These are phyloP conservation scores for Cercospora zeina DNA, from an alignment of 2,329 filamentous ascomycete genomes.

Conservation along the genomic window DNA sequence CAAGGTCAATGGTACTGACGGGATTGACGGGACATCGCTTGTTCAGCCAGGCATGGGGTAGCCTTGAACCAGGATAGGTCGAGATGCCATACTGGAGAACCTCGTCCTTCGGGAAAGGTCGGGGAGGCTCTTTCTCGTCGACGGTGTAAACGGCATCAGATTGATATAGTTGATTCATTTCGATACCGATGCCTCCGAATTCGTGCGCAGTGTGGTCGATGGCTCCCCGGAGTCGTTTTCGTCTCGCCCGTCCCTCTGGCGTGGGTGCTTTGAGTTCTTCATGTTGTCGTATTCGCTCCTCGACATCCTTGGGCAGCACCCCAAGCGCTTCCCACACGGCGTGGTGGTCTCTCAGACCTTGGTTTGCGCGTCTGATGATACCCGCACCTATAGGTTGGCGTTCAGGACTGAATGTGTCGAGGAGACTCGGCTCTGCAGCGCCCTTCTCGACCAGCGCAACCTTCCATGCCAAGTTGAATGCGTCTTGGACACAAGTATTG, in stretches of 20 bases:
- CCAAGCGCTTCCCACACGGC: conserved; percentile 39
- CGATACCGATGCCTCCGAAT: conserved; percentile 58
- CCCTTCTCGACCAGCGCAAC: conserved; percentile 33
- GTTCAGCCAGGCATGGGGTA: conserved; percentile 66
- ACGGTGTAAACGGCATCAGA: conserved; percentile 43
- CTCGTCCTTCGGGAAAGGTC: conserved; percentile 30
- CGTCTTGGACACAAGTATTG: conserved; percentile 29
- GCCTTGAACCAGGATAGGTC: conserved; percentile 60
- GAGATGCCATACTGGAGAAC: conserved; percentile 35
- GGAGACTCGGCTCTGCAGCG: conserved; percentile 27
- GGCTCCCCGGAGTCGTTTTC: conserved; percentile 39
- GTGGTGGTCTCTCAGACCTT: conserved; percentile 56
- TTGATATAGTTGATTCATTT: conserved; percentile 61
- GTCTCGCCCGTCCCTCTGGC: conserved; percentile 41
- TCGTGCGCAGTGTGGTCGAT: conserved; percentile 39
- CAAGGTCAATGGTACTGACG: conserved; percentile 57
- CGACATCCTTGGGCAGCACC: conserved; percentile 30
- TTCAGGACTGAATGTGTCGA: conserved; percentile 38
- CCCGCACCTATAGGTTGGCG: conserved; percentile 48
- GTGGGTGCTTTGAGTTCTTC: conserved; percentile 36
- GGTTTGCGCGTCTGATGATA: conserved; percentile 57
- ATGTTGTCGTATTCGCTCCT: conserved; percentile 35
- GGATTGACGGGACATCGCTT: conserved; percentile 30
- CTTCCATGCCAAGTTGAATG: conserved; percentile 25
- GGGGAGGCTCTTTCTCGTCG: conserved; percentile 34